Evolutionary conservation across 2,329 filamentous ascomycete genomes (phyloP), one percentile per base, ranked within the genome.

Genomic region (Curvularia eragrostidis): DNA sequence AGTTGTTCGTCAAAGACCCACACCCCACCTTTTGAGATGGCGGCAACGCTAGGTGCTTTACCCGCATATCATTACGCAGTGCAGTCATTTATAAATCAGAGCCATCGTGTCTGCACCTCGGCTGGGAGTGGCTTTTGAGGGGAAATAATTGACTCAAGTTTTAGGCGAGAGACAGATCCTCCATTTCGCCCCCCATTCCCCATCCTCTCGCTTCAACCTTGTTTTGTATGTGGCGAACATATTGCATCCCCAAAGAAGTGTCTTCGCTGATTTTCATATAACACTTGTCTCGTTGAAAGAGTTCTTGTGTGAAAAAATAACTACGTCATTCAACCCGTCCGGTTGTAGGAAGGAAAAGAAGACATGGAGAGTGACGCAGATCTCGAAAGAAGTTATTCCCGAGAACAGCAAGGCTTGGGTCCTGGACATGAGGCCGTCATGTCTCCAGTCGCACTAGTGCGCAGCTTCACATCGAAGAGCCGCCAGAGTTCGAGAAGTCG

Each of bases 351-450:
- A 34, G 13, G n/a, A n/a, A n/a, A 34, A n/a, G 13, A 36, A 36
- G 41, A 47, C 36, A 70, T 72, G 69, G 69, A 66, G 51, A 61
- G 58, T 26, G 56, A 61, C 8, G 66, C 73, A 56, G 59, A 74
- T 56, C 61, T 76, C n/a, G 72, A 75, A 52, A 65, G 62, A 54
- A 75, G 68, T 61, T 75, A 71, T 64, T 74, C 73, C 59, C 64
- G 68, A 18, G 72, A 75, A 56, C 72, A 73, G 54, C 68, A 72
- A 49, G 60, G 68, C 53, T 59, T 72, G 13, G 66, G 61, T 2
- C 55, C 65, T 30, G 70, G 62, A 10, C 54, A 71, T 15, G 65
- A 72, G 21, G 58, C 62, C 26, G 56, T 66, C 26, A 66, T 63
- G 9, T 71, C 70, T 15, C 71, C 73, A 2, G 66, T 70, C 59